These are phyloP conservation scores for Benincasa hispida DNA, from an alignment of 306 rosid species.

Conservation along the genomic window DNA sequence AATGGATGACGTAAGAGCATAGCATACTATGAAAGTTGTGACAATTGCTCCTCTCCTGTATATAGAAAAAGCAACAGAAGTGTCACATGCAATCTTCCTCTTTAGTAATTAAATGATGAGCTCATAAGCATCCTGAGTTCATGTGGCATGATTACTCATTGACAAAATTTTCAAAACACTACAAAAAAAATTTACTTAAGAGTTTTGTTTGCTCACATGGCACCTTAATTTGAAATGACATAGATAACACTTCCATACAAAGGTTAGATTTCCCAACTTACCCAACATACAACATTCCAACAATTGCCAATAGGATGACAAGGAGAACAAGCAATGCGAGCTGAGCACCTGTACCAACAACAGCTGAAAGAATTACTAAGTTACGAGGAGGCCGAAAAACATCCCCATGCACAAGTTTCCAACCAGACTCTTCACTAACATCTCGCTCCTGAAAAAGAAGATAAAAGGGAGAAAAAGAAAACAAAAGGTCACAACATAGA, in stretches of 20 bases:
- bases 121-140: background rate
- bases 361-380: conserved; percentile 87
- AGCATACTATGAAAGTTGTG: conserved; percentile 95
- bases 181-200: background rate
- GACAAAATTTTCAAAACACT: background rate
- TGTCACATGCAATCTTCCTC: background rate
- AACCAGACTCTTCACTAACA: conserved; percentile 98
- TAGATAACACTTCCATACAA: background rate
- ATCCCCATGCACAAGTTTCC: conserved; percentile 99
- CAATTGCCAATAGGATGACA: conserved; percentile 91
- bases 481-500: background rate
- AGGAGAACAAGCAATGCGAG: conserved; percentile 92
- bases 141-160: background rate
- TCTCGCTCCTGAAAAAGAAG: conserved; percentile 69
- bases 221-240: background rate
- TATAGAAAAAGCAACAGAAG: conserved; percentile 13
- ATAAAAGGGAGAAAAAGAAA: background rate
- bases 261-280: conserved; percentile 18
- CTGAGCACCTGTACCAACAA: conserved; percentile 98
- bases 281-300: conserved; percentile 98
- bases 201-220: background rate
- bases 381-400: conserved; percentile 85
- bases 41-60: conserved; percentile 97
- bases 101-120: background rate
- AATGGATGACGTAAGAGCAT: conserved; percentile 96